A percentile compares a stretch with the other conserved stretches of the same genome.
Conservation (phyloP, 305 asterid genomes). For the Solanum hybrid region DNA sequence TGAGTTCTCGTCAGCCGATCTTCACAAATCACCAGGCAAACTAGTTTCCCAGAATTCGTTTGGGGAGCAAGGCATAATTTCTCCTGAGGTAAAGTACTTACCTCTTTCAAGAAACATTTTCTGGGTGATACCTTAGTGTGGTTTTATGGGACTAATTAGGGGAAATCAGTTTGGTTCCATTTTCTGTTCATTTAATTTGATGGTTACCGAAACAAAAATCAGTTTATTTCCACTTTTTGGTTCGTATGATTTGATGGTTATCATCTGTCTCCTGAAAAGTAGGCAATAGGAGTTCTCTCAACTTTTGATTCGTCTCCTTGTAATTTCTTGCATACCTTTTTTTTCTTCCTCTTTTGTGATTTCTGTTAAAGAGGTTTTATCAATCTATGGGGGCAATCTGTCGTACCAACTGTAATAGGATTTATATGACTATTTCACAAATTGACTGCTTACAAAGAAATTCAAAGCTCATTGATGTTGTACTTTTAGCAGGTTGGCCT, state of each 20-base stretch:
- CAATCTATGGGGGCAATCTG: background rate
- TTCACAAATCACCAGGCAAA: slow-evolving; percentile 25
- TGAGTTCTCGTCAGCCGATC: slow-evolving; percentile 22
- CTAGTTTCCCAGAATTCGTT: slow-evolving; percentile 25
- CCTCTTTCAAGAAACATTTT: background rate
- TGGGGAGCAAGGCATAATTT: slow-evolving; percentile 24
- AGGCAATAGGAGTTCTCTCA: background rate
- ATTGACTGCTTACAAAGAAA: background rate
- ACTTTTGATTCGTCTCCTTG: background rate
- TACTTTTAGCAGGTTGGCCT: slow-evolving; percentile 32
- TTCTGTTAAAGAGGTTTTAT: background rate
- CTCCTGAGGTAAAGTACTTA: slow-evolving; percentile 47
- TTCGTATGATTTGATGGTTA: background rate
- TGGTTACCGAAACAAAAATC: background rate
- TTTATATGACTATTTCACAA: background rate
- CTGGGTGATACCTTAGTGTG: background rate
- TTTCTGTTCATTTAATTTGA: background rate
- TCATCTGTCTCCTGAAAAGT: background rate
- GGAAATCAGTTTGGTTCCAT: background rate
- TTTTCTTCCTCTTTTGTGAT: background rate
- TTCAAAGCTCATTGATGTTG: slow-evolving; percentile 2
- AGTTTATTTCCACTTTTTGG: background rate
- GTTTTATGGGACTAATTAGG: background rate
- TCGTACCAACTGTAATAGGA: background rate
- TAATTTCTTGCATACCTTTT: background rate